These are phyloP conservation scores for Circinella umbellata DNA, from an alignment of 371 early-diverging fungal species.

Conservation along the genomic window DNA sequence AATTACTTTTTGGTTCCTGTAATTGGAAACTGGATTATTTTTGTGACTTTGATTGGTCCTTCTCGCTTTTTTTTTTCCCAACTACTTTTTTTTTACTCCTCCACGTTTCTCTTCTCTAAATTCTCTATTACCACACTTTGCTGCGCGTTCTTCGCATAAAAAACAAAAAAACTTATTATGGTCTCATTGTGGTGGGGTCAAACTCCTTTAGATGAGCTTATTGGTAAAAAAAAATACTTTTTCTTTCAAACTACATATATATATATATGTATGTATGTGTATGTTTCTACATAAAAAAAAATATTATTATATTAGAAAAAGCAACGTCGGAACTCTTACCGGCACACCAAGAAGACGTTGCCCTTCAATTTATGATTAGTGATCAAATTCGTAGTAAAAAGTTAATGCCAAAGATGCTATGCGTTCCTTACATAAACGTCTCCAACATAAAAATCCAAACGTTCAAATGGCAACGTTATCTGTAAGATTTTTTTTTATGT, in stretches of 20 bases:
- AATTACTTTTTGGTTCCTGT: background rate
- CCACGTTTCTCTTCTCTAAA: background rate
- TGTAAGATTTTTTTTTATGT: constrained; percentile 44
- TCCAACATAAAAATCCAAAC: constrained; percentile 89
- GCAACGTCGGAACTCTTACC: constrained; percentile 93
- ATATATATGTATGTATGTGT: too few relatives aligned
- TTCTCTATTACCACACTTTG: background rate
- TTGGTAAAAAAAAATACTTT: constrained; percentile 25
- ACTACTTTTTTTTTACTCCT: too few relatives aligned
- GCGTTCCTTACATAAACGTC: constrained; percentile 73
- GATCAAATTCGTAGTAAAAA: constrained; percentile 91
- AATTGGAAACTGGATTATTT: background rate
- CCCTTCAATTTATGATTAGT: constrained; percentile 82
- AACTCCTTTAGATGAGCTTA: constrained; percentile 44
- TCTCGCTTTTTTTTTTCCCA: too few relatives aligned
- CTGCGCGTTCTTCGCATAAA: constrained; percentile 3
- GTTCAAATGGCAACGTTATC: constrained; percentile 88
- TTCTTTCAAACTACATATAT: too few relatives aligned
- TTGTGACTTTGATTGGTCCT: background rate
- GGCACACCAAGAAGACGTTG: constrained; percentile 82
- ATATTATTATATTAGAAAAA: constrained; percentile 52
- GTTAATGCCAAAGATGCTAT: constrained; percentile 79
- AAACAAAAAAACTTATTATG: constrained; percentile 8
- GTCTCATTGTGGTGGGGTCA: constrained; percentile 53
- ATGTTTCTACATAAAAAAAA: too few relatives aligned